Conservation (phyloP, 805 yeast genomes). For the Naumovozyma castellii region DNA sequence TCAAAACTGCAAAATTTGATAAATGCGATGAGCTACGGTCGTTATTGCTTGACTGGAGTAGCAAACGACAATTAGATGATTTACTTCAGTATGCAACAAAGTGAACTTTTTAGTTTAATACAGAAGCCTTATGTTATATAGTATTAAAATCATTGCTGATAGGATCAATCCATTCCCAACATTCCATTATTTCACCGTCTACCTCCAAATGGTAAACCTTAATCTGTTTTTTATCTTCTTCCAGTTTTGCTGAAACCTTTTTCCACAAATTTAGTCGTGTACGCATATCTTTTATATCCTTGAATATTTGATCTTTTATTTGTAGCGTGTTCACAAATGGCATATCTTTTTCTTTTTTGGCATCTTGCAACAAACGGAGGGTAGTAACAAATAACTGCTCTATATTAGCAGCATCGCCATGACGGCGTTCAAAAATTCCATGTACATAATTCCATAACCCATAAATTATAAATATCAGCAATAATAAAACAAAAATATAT, state of each 20-base stretch:
- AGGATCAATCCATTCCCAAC: conserved; percentile 67
- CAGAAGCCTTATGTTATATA: too few relatives aligned
- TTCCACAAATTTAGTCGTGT: conserved; percentile 46
- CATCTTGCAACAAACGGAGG: conserved; percentile 32
- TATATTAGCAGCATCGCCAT: too few relatives aligned
- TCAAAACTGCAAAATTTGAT: too few relatives aligned
- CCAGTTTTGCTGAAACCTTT: conserved; percentile 43
- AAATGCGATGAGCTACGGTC: too few relatives aligned
- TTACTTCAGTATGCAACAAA: too few relatives aligned
- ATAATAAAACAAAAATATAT: too few relatives aligned
- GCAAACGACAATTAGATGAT: too few relatives aligned
- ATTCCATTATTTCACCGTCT: conserved; percentile 74
- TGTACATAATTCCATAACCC: too few relatives aligned
- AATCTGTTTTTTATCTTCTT: conserved; percentile 43
- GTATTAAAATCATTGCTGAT: neutral
- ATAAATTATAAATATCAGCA: too few relatives aligned
- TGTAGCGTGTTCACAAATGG: conserved; percentile 59
- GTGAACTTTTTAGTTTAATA: too few relatives aligned
- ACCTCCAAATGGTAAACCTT: conserved; percentile 52
- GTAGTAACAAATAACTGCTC: neutral
- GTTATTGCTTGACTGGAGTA: too few relatives aligned
- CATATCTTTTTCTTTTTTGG: conserved; percentile 29
- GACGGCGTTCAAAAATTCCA: too few relatives aligned
- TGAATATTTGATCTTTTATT: conserved; percentile 50
- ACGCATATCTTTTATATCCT: conserved; percentile 16